A percentile compares a stretch with the other conserved stretches of the same genome.
phyloP scores from a whole-genome alignment of 225 moss, liverwort and hornwort species.

The Takakia lepidozioides region DNA sequence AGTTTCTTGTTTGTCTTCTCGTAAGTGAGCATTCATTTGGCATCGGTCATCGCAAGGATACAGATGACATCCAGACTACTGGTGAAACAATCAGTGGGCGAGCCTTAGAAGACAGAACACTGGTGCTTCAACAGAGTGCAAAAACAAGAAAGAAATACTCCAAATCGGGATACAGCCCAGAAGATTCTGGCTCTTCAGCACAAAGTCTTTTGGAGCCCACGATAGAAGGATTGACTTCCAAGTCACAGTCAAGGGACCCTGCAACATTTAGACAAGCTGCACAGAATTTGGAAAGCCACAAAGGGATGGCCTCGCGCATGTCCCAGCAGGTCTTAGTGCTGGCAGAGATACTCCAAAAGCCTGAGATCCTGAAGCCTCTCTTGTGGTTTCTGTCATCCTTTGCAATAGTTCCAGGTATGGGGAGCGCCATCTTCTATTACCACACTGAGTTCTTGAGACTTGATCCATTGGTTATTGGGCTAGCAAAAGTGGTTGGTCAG shows the following conservation, averaged over 20 bases:
- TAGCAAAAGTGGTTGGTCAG: conserved; percentile 75
- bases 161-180: conserved; percentile 15
- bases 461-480: conserved; percentile 51
- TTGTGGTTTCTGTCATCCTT: conserved; percentile 81
- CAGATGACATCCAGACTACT: neutral
- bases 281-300: conserved; percentile 1
- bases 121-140: conserved; percentile 16
- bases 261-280: too few species aligned
- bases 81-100: conserved; percentile 1
- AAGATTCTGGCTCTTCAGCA: neutral
- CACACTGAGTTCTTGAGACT: conserved; percentile 57
- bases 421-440: conserved; percentile 74
- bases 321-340: conserved; percentile 31
- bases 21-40: conserved; percentile 51
- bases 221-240: neutral
- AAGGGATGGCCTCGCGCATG: conserved; percentile 9
- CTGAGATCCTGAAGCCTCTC: conserved; percentile 36
- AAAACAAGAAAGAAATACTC: conserved; percentile 19
- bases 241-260: too few species aligned
- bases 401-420: conserved; percentile 61
- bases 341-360: conserved; percentile 33
- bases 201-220: too few species aligned
- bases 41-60: conserved; percentile 16
- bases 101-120: too few species aligned
- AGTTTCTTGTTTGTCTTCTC: conserved; percentile 45